A percentile compares a stretch with the other conserved stretches of the same genome.
phyloP scores from a whole-genome alignment of 2,329 filamentous ascomycete species.

The Peltaster fructicola region DNA sequence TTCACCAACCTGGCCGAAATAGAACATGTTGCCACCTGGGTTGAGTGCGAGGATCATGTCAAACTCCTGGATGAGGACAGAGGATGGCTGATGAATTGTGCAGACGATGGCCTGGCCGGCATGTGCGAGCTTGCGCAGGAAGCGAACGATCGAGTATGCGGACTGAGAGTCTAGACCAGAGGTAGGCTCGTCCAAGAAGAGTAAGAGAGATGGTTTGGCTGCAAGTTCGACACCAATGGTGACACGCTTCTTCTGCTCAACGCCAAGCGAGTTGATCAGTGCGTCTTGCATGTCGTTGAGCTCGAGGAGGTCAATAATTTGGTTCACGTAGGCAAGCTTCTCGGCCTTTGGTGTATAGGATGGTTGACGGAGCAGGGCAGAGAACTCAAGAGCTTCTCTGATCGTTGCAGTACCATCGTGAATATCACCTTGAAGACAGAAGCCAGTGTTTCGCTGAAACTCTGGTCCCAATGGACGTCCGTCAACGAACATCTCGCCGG shows the following conservation, averaged over 20 bases:
- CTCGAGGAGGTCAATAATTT: conserved; percentile 48
- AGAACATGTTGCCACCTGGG: conserved; percentile 52
- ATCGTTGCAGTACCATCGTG: conserved; percentile 52
- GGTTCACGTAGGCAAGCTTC: conserved; percentile 49
- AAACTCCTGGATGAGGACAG: conserved; percentile 52
- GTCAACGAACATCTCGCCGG: conserved; percentile 57
- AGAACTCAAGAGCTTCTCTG: conserved; percentile 52
- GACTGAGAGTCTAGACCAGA: conserved; percentile 52
- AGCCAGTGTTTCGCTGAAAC: conserved; percentile 54
- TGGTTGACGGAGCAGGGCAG: conserved; percentile 46
- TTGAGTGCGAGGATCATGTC: conserved; percentile 56
- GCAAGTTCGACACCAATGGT: conserved; percentile 60
- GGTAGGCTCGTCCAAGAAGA: conserved; percentile 59
- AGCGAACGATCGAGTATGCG: conserved; percentile 49
- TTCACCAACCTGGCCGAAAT: conserved; percentile 55
- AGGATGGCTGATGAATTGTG: conserved; percentile 57
- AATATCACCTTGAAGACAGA: conserved; percentile 55
- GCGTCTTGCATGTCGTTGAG: conserved; percentile 50
- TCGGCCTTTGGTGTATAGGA: conserved; percentile 35
- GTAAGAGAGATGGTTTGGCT: conserved; percentile 46
- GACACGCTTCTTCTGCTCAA: conserved; percentile 53
- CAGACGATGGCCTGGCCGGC: conserved; percentile 56
- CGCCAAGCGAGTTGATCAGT: conserved; percentile 44
- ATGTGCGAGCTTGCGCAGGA: conserved; percentile 48
- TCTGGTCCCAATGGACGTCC: conserved; percentile 41